Base-by-base conservation (phyloP, 2,329 filamentous ascomycete species). In the Lasiodiplodia sp. region DNA sequence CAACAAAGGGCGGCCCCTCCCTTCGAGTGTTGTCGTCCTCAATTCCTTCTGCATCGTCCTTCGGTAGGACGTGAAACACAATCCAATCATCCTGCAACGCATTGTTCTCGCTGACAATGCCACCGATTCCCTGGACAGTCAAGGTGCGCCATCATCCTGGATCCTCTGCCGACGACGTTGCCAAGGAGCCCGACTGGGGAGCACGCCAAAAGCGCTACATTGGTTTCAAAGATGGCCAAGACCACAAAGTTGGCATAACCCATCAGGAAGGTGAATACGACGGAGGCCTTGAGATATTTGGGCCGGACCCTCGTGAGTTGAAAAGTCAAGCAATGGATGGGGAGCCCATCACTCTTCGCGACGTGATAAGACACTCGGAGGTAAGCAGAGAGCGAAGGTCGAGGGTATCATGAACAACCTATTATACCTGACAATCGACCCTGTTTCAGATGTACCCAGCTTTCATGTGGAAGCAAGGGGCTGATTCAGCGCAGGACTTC, bases 141-240 rank as follows among this genome's bases (percentile, higher is more conserved):
- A 70, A 65, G 28, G 75, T 75, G 2, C 73, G 72, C n/a, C 53
- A 76, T 47, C 81, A 82, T 71, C 79, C 79, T 0, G 82, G 82
- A 6, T 83, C 81, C 0, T 75, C 79, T 0, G 71, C 70, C 4
- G 70, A 78, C 31, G 83, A 83, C 14, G 82, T 85, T 38, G 73
- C 75, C 18, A 73, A 79, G 6, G 83, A 85, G 71, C 82, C 82
- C 1, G 74, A 83, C 55, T 85, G 83, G 83, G 71, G 70, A 16
- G 69, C 70, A 0, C 75, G 75, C 1, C 80, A 81, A 69, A 72
- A 77, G 18, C 80, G 84, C 67, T 78, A 78, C 6, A 74, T 83
- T 49, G 82, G 83, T 1, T 81, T 76, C 72, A 76, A 74, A 51
- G 80, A 83, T 64, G 68, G 72, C 2, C 72, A 79, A 47, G 76